Evolutionary conservation across 495 filamentous ascomycete genomes (phyloP), one percentile per base, ranked within the genome.

Genomic region (Xylaria sp.): DNA sequence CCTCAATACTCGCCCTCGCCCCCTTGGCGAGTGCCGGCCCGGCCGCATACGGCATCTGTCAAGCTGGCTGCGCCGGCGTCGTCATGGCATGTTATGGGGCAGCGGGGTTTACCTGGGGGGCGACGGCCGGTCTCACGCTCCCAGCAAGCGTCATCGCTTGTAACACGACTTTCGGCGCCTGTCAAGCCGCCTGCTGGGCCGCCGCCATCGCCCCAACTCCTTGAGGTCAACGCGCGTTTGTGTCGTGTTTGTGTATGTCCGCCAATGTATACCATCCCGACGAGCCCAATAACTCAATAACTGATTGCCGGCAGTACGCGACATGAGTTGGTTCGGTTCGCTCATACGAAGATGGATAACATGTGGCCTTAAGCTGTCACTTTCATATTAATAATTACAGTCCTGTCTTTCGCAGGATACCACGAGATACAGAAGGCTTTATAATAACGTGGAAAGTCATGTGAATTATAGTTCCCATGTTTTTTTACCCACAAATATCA

Each of bases 11-110:
- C 53, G 65, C 65, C 4, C 21, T 24, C 17, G 35, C 37, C 1
- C 50, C 61, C 19, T 69, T 43, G 3, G 71, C 71, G 31, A 57
- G 69, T 33, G 82, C 83, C 1, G 83, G 83, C 12, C 80, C 83
- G 1, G 35, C 70, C 9, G 80, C 73, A 21, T 86, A 88, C 64
- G 85, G 82, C 0, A 66, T 85, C 19, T 88, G 86, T 55, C 85
- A 89, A 71, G 79, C 80, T 0, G 86, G 86, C 4, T 89, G 88
- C 59, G 74, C 85, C 0, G 65, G 63, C 0, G 73, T 89, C 0
- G 85, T 85, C 0, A 82, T 82, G 77, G 85, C 86, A 0, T 89
- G 88, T 69, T 89, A 89, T 68, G 15, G 67, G 1, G 86, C 83
- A n/a, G 87, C 82, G 4, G 86, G 87, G 0, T 75, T 73, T 40